phyloP scores from a whole-genome alignment of 2,329 filamentous ascomycete genomes.

The Botrytis tulipae region DNA sequence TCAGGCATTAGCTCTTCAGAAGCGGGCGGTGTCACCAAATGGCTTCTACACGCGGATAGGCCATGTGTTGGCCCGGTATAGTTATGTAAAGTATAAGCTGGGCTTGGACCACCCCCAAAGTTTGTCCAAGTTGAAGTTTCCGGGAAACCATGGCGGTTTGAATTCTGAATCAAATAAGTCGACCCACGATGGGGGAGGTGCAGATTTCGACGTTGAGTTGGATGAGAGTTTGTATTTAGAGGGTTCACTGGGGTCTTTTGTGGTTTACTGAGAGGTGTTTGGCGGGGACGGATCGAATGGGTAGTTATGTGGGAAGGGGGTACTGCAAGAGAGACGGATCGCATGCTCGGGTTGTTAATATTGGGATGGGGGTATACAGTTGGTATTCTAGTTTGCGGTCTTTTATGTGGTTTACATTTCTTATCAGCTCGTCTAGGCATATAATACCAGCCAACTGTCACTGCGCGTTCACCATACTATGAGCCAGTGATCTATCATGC shows the following conservation, averaged over 20 bases:
- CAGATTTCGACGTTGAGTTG: not conserved
- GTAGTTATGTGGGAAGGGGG: not conserved
- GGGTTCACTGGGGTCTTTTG: constrained; percentile 1
- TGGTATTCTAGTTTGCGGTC: not conserved
- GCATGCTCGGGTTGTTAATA: too few relatives aligned
- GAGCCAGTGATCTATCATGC: not conserved
- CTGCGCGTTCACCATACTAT: not conserved
- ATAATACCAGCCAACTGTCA: too few relatives aligned
- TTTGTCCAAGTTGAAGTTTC: not conserved
- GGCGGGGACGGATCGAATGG: too few relatives aligned
- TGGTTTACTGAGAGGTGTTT: not conserved
- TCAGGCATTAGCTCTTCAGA: not conserved
- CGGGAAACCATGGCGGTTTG: not conserved
- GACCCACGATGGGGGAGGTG: not conserved
- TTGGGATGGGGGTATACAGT: not conserved
- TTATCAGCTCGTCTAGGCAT: too few relatives aligned
- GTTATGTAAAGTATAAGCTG: not conserved
- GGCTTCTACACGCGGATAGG: constrained; percentile 2
- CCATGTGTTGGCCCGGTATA: rapidly evolving
- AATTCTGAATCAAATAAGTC: too few relatives aligned
- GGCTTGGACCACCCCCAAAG: not conserved
- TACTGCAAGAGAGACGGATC: too few relatives aligned
- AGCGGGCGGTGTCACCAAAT: not conserved
- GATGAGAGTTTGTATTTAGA: not conserved
- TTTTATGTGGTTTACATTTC: not conserved